Base-by-base conservation (phyloP, 1,284 basidiomycete genomes). In the Pseudozyma flocculosa region DNA sequence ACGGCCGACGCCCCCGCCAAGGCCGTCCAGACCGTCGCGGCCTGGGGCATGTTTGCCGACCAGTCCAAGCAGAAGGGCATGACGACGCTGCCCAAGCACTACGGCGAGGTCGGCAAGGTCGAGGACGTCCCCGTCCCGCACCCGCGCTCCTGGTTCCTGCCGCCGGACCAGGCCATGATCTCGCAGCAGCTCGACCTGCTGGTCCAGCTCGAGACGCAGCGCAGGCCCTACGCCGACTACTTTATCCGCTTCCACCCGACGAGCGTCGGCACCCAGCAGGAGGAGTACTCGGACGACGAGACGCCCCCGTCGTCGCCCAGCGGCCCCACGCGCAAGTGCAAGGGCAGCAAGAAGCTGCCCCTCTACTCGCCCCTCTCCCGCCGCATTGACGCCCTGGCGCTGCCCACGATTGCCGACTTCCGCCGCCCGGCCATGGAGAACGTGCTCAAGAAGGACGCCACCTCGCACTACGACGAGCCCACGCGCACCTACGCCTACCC, bases 361-460 rank as follows among this genome's bases (percentile, higher is more conserved):
- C 40, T 48, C 10, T 39, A 37, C n/a, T 48, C 46, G 7, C 2
- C 39, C 29, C 18, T 41, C 29, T 30, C 46, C 1, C 22, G 46
- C 8, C n/a, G 39, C 3, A 48, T 48, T 23, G 46, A 48, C 19
- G 22, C 26, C 40, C 39, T 40, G 29, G 32, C 37, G 17, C n/a
- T 48, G 17, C 46, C 46, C 2, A 48, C 39, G 39, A 40, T 48
- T n/a, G 39, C 37, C 13, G 46, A 48, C 36, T 42, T 41, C 29
- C 46, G 46, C 29, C 26, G 46, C 8, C 46, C 46, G 7, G 46
- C 46, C 2, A 34, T 40, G 24, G 46, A 48, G 24, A 48, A 48
- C 21, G 39, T 48, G 18, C 39, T 48, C 29, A 48, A 48, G 46
- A 41, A 48, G 26, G 46, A 48, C 36, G n/a, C 46, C n/a, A 14